Evolutionary conservation across 164 flowering plant species (phyloP).

Genomic region (Kingdonia uniflora): DNA sequence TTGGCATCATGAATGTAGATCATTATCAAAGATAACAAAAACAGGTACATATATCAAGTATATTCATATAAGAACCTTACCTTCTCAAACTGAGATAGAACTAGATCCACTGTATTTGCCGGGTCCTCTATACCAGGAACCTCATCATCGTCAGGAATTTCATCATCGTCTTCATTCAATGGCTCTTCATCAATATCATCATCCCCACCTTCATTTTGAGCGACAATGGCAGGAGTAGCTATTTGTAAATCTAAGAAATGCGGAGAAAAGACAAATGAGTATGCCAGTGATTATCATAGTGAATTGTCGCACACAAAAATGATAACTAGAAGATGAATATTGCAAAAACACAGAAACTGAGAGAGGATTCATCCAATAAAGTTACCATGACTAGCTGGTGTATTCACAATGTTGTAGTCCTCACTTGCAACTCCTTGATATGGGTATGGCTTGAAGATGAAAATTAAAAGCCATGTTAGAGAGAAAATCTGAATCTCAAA

Average conservation of each 20-base stretch:
- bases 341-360: not conserved
- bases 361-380: conserved; percentile 1
- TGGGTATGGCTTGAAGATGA: conserved; percentile 50
- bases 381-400: conserved; percentile 75
- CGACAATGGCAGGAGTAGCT: conserved; percentile 41
- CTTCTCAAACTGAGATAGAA: conserved; percentile 95
- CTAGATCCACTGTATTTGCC: conserved; percentile 58
- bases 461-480: not conserved
- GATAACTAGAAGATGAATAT: not conserved
- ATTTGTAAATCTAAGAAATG: conserved; percentile 43
- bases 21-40: too few species aligned
- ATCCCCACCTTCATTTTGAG: conserved; percentile 41
- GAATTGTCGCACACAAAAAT: not conserved
- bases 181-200: conserved; percentile 60
- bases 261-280: not conserved
- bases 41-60: not conserved
- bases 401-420: conserved; percentile 73
- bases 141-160: conserved; percentile 62
- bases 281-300: not conserved
- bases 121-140: conserved; percentile 63
- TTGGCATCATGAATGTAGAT: too few species aligned
- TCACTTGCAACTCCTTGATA: conserved; percentile 80
- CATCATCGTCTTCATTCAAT: conserved; percentile 63
- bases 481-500: too few species aligned
- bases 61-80: conserved; percentile 21